A percentile compares a stretch with the other conserved stretches of the same genome.
These are phyloP conservation scores for Calonectria leucothoes DNA, from an alignment of 2,329 filamentous ascomycete genomes.

Conservation along the genomic window DNA sequence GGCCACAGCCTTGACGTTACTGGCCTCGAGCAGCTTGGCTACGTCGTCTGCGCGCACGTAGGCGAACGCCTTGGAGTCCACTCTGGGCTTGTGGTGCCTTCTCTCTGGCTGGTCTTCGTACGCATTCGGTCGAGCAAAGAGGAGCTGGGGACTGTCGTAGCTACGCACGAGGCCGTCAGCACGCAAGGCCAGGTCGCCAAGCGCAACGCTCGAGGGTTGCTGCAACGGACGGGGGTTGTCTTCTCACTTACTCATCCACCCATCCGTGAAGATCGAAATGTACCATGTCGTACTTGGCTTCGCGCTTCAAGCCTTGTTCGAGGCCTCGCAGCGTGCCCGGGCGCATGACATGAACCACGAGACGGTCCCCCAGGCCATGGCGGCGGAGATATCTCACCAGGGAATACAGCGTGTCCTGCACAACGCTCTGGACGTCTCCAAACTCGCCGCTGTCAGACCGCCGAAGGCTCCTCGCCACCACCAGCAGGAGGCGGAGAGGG, in stretches of 20 bases:
- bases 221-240: neutral
- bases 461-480: neutral
- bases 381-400: neutral
- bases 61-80: neutral
- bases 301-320: neutral
- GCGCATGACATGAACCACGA: neutral
- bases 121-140: neutral
- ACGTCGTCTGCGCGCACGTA: neutral
- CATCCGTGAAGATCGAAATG: neutral
- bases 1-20: neutral
- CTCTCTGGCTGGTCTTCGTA: neutral
- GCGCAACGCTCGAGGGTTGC: neutral
- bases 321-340: neutral
- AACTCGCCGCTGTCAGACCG: neutral
- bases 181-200: neutral
- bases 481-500: neutral
- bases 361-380: neutral
- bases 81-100: neutral
- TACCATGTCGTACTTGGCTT: neutral
- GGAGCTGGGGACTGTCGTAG: neutral
- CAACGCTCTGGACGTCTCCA: neutral
- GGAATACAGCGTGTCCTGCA: neutral
- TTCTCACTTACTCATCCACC: neutral
- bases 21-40: neutral
- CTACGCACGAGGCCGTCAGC: neutral